Evolutionary conservation across 306 rosid genomes (phyloP), one percentile per base, ranked within the genome.

Genomic region (Pyrus communis): DNA sequence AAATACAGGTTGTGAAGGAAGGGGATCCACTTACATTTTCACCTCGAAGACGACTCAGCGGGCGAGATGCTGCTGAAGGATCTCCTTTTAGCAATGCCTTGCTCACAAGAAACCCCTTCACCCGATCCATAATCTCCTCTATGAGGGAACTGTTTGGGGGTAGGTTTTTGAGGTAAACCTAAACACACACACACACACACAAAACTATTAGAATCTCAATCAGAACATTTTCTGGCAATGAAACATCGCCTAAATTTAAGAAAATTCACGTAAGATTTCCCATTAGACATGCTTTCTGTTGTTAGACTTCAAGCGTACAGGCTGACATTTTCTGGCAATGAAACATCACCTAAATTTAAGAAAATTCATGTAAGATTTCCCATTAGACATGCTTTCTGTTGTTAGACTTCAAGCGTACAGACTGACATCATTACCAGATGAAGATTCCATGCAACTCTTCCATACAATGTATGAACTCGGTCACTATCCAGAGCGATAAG

Each of bases 91-190:
- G 80, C 80, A 92, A 87, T 70, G 91, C 90, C 86, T 88, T 89
- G 82, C 96, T 89, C 80, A 88, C 89, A 71, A 92, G 99, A 85
- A 92, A 92, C 57, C 82, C 92, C 87, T 92, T 89, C 82, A 95
- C 97, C 76, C 75, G 85, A 70, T 87, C 89, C 76, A 78, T 80
- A 75, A 95, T 95, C 90, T 95, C 97, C 73, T 89, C 81, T 77
- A 89, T 89, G 76, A 95, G 91, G 51, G 93, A 77, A 78, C 85
- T 93, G 75, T 87, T 95, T 73, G 99, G 99, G 21, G 99, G 97
- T 62, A 92, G 91, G 82, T 90, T 90, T 85, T 95, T 92, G 60
- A 90, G 91, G 84, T 83, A 84, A 82, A 92, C 97, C 99, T 95
- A 72, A 74, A 83, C 73, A 76, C 5, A 66, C 45, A 64, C 9